These are phyloP conservation scores for Peronospora destructor DNA, from an alignment of 352 stramenopile species.

Conservation along the genomic window DNA sequence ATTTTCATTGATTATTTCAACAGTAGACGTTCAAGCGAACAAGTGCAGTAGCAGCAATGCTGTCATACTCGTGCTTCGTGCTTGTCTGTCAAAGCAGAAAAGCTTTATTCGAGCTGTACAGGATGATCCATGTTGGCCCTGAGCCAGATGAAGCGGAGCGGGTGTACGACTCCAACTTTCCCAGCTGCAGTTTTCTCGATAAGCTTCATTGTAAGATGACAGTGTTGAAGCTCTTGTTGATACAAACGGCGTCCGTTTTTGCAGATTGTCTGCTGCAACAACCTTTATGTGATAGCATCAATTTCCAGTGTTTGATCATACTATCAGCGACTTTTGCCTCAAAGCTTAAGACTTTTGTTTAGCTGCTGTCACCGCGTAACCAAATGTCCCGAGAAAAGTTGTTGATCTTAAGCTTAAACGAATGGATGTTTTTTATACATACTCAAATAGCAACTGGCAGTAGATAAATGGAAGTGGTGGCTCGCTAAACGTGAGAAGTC, in stretches of 20 bases:
- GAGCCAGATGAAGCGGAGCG: no score
- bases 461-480: no score
- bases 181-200: no score
- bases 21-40: slow-evolving; percentile 39
- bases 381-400: slow-evolving; percentile 36
- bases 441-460: no score
- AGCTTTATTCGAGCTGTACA: no score
- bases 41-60: slow-evolving; percentile 7
- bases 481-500: slow-evolving; percentile 7
- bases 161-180: no score
- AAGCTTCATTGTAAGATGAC: no score
- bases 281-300: slow-evolving; percentile 28
- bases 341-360: slow-evolving; percentile 3
- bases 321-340: not conserved
- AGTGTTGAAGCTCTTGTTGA: slow-evolving; percentile 15
- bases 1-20: slow-evolving; percentile 42
- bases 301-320: not conserved
- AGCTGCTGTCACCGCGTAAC: slow-evolving; percentile 31
- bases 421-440: slow-evolving; percentile 48
- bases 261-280: slow-evolving; percentile 21
- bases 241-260: slow-evolving; percentile 24
- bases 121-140: no score
- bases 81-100: no score
- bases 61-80: not conserved
- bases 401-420: slow-evolving; percentile 36